Evolutionary conservation across 2,329 filamentous ascomycete genomes (phyloP).

Genomic region (Fusarium sp.): DNA sequence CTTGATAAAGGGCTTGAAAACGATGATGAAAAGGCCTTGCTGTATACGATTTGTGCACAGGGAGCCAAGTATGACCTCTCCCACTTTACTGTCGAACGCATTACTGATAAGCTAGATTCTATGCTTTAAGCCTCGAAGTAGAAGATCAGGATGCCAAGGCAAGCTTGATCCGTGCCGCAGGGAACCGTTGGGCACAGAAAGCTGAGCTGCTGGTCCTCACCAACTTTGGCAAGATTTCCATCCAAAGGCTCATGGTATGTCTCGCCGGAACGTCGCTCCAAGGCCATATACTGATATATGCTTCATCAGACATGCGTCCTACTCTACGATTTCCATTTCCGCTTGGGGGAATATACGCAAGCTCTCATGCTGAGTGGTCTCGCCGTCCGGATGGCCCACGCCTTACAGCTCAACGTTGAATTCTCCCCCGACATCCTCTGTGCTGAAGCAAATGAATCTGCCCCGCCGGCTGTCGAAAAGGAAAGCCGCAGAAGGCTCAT

Average conservation of each 20-base stretch:
- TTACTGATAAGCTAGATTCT: conserved; percentile 47
- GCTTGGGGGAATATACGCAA: conserved; percentile 54
- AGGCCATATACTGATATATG: background rate
- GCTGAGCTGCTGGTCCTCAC: conserved; percentile 52
- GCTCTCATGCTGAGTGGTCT: conserved; percentile 57
- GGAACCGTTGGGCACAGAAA: conserved; percentile 53
- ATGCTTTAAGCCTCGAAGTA: conserved; percentile 46
- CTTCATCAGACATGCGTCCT: conserved; percentile 50
- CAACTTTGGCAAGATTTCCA: conserved; percentile 54
- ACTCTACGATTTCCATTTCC: conserved; percentile 55
- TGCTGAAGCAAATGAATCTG: conserved; percentile 45
- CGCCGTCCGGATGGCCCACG: conserved; percentile 56
- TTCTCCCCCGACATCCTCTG: conserved; percentile 54
- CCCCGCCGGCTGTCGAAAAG: conserved; percentile 52
- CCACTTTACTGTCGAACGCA: background rate
- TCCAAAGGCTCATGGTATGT: conserved; percentile 54
- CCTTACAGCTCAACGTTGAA: conserved; percentile 55
- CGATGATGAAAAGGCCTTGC: conserved; percentile 52
- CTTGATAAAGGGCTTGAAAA: conserved; percentile 52
- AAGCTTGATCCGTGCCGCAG: conserved; percentile 48
- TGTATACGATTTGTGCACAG: conserved; percentile 54
- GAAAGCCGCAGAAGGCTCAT: conserved; percentile 55
- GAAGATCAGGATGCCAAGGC: conserved; percentile 48
- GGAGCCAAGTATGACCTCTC: conserved; percentile 50
- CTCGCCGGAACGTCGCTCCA: background rate